phyloP scores from a whole-genome alignment of 306 rosid species.

The Ochetophila trinervis region DNA sequence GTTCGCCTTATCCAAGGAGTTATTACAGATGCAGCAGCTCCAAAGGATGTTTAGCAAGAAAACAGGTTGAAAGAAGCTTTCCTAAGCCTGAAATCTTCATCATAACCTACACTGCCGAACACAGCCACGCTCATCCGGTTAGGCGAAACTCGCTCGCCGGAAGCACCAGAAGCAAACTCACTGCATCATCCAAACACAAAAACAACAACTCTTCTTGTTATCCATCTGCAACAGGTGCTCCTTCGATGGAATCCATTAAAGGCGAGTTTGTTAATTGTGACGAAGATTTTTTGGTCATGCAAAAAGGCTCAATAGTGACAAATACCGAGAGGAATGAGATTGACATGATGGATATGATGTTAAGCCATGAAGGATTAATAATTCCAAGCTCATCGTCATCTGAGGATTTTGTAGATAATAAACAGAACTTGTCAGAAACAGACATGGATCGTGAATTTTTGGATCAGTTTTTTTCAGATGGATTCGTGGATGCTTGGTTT shows the following conservation, averaged over 20 bases:
- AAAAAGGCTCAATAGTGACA: no score
- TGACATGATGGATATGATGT: background rate
- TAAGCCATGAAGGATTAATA: slow-evolving; percentile 28
- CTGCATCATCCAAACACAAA: slow-evolving; percentile 2
- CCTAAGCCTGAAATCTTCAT: slow-evolving; percentile 56
- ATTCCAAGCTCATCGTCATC: slow-evolving; percentile 38
- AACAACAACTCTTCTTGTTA: slow-evolving; percentile 7
- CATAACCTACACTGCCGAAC: slow-evolving; percentile 73
- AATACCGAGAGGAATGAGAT: background rate
- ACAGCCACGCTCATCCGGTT: slow-evolving; percentile 69
- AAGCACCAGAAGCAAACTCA: slow-evolving; percentile 41
- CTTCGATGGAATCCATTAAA: slow-evolving; percentile 18
- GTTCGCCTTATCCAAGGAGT: slow-evolving; percentile 91
- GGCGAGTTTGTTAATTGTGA: slow-evolving; percentile 10
- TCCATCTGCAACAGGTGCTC: no score
- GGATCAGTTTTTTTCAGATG: background rate
- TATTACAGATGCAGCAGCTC: slow-evolving; percentile 84
- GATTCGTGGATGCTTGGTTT: background rate
- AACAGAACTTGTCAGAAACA: slow-evolving; percentile 11
- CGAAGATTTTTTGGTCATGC: no score
- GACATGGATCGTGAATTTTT: background rate
- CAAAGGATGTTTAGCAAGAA: slow-evolving; percentile 81
- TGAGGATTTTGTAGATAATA: slow-evolving; percentile 8
- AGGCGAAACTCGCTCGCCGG: slow-evolving; percentile 53
- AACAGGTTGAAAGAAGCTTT: slow-evolving; percentile 77